Base-by-base conservation (phyloP, 192 early-diverging fungal genomes). In the Tieghemiomyces parasiticus region DNA sequence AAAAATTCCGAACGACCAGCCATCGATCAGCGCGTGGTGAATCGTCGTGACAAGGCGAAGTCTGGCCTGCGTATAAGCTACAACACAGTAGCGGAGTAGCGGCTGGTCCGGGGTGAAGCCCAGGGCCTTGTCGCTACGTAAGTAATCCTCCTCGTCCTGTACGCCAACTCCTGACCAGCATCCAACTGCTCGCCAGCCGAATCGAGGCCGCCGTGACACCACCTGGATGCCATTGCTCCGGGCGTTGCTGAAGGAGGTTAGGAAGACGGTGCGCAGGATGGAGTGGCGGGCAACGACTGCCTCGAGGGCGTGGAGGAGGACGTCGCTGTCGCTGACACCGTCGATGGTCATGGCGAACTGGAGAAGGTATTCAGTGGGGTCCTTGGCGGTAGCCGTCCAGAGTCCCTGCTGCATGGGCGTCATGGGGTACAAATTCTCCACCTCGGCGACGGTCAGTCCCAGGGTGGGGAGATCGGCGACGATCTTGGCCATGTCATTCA, bases 11-110 rank as follows among this genome's bases (percentile, higher is more conserved):
- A 52, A 52, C 22, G 50, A 52, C 50, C 50, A 52, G 2, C 50
- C 50, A 28, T 52, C 50, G 4, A 52, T 4, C 25, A 52, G 19
- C 14, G 50, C 50, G 50, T 52, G 50, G 50, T 52, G 50, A 22
- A 52, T 52, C 13, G 50, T 52, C 14, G 28, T 14, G 25, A 52
- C 50, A 29, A 52, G 29, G 25, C 50, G 50, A 25, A 26, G 29
- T 3, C 28, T 26, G 14, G 13, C n/a, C 2, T 28, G 13, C 26
- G n/a, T 14, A 20, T 13, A 20, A 14, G 22, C 14, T 3, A 4
- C 20, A 13, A 52, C 13, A 2, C 25, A 20, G 14, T 26, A 28
- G 2, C 26, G 50, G 14, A 52, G 14, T 26, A 52, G 50, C 1
- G 50, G 50, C 22, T 52, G 25, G 50, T 20, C 1, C 2, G 28